Conservation (phyloP, 495 filamentous ascomycete species). For the Hyaloscypha bicolor region DNA sequence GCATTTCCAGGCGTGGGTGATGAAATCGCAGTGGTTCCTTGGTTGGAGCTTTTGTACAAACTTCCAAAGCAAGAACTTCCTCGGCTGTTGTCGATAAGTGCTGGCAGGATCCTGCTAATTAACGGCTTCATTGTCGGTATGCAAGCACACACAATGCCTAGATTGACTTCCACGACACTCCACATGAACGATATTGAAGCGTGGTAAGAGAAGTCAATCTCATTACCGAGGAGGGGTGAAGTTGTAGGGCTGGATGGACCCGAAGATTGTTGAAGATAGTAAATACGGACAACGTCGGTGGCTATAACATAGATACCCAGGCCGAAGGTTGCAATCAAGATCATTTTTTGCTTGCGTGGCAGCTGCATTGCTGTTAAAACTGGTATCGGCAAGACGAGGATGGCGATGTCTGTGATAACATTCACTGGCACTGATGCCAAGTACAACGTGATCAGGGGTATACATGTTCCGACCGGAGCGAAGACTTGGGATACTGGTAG, state of each 20-base stretch:
- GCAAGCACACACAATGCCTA: slow-evolving; percentile 42
- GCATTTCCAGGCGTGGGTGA: neutral
- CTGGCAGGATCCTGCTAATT: slow-evolving; percentile 35
- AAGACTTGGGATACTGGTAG: slow-evolving; percentile 57
- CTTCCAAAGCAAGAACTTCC: neutral
- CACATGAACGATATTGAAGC: slow-evolving; percentile 85
- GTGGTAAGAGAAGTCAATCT: slow-evolving; percentile 59
- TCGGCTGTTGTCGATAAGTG: neutral
- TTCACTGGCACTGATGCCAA: slow-evolving; percentile 20
- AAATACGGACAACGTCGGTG: slow-evolving; percentile 84
- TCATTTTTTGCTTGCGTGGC: slow-evolving; percentile 77
- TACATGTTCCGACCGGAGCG: slow-evolving; percentile 9
- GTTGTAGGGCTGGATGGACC: slow-evolving; percentile 12
- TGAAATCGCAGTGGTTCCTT: neutral
- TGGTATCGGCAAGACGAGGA: slow-evolving; percentile 58
- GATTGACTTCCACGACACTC: slow-evolving; percentile 85
- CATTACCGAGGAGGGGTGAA: neutral
- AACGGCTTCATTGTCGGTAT: slow-evolving; percentile 86
- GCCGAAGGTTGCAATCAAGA: slow-evolving; percentile 76
- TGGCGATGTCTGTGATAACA: slow-evolving; percentile 19
- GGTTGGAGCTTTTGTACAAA: slow-evolving; percentile 1
- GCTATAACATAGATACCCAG: slow-evolving; percentile 77
- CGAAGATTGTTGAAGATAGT: slow-evolving; percentile 75
- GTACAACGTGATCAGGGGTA: slow-evolving; percentile 17
- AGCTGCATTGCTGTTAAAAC: slow-evolving; percentile 80